Base-by-base conservation (phyloP, 345 rosid species). In the Eucalyptus erythrocorys region DNA sequence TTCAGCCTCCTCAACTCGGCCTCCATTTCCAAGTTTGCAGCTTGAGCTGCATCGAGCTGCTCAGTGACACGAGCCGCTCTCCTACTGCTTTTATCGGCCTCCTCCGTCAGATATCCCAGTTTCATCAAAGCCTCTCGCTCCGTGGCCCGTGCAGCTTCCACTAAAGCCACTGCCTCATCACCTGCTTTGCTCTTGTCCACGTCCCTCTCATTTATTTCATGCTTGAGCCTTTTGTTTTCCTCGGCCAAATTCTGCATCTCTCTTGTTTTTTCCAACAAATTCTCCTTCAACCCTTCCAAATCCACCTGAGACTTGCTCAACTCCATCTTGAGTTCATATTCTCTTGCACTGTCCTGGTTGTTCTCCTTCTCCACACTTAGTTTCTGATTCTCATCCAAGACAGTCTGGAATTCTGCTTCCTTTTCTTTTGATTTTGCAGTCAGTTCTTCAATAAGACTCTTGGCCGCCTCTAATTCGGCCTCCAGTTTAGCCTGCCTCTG, bases 1-100 rank as follows among this genome's bases (percentile, higher is more conserved):
- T 97, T 98, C 68, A 97, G 90, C 93, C 93, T 96, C 94, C 99
- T 95, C 47, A 98, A 87, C 92, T 98, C 99, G 4, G 94, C 94
- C 93, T 96, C 99, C 93, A 96, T 87, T 88, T 98, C 99, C 4
- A 94, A 90, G 90, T 94, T 95, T 16, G 96, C 93, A 21, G 92
- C 93, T 88, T 95, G 98, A 30, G 94, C 95, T 88, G 98, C 98
- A 53, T 93, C 99, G 42, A 97, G 92, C 92, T 97, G 95, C 89
- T 97, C 95, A 11, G 92, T 92, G 42, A 94, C 94, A 8, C 92
- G 92, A 76, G 92, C 96, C 1, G 94, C 96, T 93, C 94, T 95
- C 92, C 93, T 93, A 89, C 94, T 93, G 71, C 94, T 96, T 89
- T 92, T 95, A 87, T 94, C 97, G 0, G 95, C 97, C 94, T 96